phyloP scores from a whole-genome alignment of 306 rosid species.

The Corylus avellana region DNA sequence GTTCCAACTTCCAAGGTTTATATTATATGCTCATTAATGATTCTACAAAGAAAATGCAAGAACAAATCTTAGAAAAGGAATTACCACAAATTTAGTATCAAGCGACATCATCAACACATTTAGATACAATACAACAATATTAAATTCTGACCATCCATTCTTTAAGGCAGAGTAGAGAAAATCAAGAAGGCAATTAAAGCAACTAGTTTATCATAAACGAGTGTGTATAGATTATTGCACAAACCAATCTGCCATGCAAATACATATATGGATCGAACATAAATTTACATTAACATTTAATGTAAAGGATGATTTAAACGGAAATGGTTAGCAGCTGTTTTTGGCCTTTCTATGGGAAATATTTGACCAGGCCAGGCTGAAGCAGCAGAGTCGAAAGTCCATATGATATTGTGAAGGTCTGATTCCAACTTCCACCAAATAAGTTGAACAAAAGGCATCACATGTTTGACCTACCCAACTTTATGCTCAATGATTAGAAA shows the following conservation, averaged over 20 bases:
- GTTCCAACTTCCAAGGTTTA: no score
- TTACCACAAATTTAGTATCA: no score
- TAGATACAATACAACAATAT: no score
- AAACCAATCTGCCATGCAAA: constrained; percentile 37
- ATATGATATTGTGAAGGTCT: constrained; percentile 20
- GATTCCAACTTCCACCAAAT: constrained; percentile 32
- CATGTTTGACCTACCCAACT: constrained; percentile 29
- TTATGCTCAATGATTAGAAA: constrained; percentile 24
- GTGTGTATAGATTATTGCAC: constrained; percentile 37
- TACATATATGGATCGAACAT: constrained; percentile 39
- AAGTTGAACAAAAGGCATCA: constrained; percentile 17
- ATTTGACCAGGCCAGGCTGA: constrained; percentile 24
- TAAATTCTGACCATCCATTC: no score
- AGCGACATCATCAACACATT: no score
- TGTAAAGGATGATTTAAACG: constrained; percentile 13
- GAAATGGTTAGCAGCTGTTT: constrained; percentile 33
- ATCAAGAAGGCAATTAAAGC: constrained; percentile 4
- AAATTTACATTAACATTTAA: constrained; percentile 35
- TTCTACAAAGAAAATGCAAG: no score
- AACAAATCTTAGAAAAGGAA: no score
- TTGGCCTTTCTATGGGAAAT: constrained; percentile 25
- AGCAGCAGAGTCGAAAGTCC: constrained; percentile 18
- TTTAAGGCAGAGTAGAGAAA: neutral
- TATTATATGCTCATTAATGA: no score
- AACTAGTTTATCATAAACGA: constrained; percentile 27